Conservation (phyloP, 768 basidiomycete genomes). For the Astraeus odoratus region DNA sequence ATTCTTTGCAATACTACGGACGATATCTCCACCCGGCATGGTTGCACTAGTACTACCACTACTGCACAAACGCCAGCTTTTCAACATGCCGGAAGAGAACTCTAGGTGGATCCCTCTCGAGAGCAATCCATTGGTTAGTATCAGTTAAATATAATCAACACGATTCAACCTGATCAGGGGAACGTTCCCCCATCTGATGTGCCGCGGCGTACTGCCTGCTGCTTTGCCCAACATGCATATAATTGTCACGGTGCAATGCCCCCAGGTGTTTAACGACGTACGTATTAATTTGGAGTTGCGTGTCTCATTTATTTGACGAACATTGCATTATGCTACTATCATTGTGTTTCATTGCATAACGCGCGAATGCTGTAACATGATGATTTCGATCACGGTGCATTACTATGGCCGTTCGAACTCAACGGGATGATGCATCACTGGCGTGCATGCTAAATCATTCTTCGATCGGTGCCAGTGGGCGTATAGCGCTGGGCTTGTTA, state of each 20-base stretch:
- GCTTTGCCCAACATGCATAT: no score
- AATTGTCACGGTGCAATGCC: neutral
- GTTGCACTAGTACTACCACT: neutral
- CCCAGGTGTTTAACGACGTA: slow-evolving; percentile 27
- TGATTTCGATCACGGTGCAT: neutral
- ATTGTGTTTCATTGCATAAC: neutral
- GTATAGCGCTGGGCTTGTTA: slow-evolving; percentile 54
- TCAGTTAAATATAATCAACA: slow-evolving; percentile 1
- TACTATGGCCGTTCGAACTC: neutral
- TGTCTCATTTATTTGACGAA: neutral
- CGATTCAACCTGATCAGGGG: neutral
- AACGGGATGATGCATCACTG: neutral
- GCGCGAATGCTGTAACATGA: neutral
- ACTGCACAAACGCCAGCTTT: neutral
- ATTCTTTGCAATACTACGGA: neutral
- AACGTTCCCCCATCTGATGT: neutral
- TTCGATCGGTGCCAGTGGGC: slow-evolving; percentile 47
- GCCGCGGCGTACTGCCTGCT: neutral
- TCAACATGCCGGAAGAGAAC: slow-evolving; percentile 13
- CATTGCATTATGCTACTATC: neutral
- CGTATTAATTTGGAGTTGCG: neutral
- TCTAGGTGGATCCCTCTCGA: slow-evolving; percentile 74
- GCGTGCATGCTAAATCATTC: neutral
- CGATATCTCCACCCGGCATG: neutral
- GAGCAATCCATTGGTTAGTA: slow-evolving; percentile 54